These are phyloP conservation scores for Priceomyces castillae DNA, from an alignment of 805 yeast genomes.

Conservation along the genomic window DNA sequence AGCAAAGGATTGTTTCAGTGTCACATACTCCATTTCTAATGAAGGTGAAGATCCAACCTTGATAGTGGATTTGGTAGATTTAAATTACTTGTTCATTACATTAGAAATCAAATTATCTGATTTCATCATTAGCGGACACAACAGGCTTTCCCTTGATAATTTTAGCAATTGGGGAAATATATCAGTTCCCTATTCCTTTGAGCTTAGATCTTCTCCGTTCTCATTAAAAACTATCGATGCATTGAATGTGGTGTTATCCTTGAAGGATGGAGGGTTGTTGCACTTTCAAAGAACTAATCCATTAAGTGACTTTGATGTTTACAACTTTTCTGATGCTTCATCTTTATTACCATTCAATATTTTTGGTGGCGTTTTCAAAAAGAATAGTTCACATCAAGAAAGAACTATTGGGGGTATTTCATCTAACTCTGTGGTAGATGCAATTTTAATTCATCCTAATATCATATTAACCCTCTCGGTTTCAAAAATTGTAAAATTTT, in stretches of 20 bases:
- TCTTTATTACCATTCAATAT: constrained; percentile 32
- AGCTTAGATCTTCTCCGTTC: constrained; percentile 33
- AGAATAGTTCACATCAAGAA: constrained; percentile 11
- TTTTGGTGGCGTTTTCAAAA: constrained; percentile 22
- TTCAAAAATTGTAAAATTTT: constrained; percentile 52
- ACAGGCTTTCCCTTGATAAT: constrained; percentile 24
- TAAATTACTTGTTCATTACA: constrained; percentile 51
- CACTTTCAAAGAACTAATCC: constrained; percentile 46
- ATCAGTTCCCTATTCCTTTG: constrained; percentile 62
- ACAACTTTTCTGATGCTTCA: constrained; percentile 51
- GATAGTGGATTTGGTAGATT: constrained; percentile 54
- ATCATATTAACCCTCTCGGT: constrained; percentile 52
- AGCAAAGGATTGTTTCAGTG: constrained; percentile 15
- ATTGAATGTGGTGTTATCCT: constrained; percentile 50
- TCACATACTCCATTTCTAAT: constrained; percentile 6
- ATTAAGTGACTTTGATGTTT: constrained; percentile 38
- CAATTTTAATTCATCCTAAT: constrained; percentile 33
- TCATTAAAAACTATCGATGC: constrained; percentile 41
- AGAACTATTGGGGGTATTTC: constrained; percentile 35
- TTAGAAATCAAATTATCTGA: constrained; percentile 41
- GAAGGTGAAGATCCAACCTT: constrained; percentile 19
- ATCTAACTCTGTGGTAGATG: constrained; percentile 43
- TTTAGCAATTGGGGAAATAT: constrained; percentile 62
- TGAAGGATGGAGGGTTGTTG: constrained; percentile 76
- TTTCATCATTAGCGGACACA: constrained; percentile 32